These are phyloP conservation scores for Zygnema circumcarinatum DNA, from an alignment of 139 green algal genomes.

Conservation along the genomic window DNA sequence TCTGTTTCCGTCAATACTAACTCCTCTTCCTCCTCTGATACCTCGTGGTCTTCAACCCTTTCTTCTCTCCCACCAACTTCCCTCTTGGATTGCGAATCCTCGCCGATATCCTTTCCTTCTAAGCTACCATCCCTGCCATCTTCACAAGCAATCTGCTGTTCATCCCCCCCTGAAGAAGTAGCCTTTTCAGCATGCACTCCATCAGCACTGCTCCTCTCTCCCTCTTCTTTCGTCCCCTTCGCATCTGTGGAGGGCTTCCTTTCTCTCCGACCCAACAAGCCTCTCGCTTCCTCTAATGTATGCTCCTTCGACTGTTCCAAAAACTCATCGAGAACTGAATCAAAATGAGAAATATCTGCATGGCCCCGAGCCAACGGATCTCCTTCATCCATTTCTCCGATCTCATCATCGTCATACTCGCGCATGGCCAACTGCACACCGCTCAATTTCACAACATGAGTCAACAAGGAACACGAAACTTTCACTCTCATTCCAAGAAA, in stretches of 20 bases:
- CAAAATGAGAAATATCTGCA: slow-evolving; percentile 68
- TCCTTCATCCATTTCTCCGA: slow-evolving; percentile 75
- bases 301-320: slow-evolving; percentile 51
- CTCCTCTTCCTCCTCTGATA: slow-evolving; percentile 42
- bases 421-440: slow-evolving; percentile 45
- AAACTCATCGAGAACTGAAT: slow-evolving; percentile 80
- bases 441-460: too few relatives aligned
- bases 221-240: not conserved
- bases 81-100: not conserved
- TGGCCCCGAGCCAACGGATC: slow-evolving; percentile 21
- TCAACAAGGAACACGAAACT: slow-evolving; percentile 2
- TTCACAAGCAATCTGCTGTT: slow-evolving; percentile 2
- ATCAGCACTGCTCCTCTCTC: not conserved
- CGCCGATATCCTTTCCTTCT: slow-evolving; percentile 16
- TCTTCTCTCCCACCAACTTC: not conserved
- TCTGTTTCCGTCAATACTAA: slow-evolving; percentile 33
- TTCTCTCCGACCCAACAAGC: not conserved
- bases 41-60: slow-evolving; percentile 1
- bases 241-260: not conserved
- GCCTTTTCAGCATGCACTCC: not conserved
- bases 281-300: not conserved
- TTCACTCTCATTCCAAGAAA: not conserved
- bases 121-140: not conserved
- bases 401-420: slow-evolving; percentile 79
- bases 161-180: not conserved